These are phyloP conservation scores for Neofusicoccum ribis DNA, from an alignment of 2,329 filamentous ascomycete genomes.

Conservation along the genomic window DNA sequence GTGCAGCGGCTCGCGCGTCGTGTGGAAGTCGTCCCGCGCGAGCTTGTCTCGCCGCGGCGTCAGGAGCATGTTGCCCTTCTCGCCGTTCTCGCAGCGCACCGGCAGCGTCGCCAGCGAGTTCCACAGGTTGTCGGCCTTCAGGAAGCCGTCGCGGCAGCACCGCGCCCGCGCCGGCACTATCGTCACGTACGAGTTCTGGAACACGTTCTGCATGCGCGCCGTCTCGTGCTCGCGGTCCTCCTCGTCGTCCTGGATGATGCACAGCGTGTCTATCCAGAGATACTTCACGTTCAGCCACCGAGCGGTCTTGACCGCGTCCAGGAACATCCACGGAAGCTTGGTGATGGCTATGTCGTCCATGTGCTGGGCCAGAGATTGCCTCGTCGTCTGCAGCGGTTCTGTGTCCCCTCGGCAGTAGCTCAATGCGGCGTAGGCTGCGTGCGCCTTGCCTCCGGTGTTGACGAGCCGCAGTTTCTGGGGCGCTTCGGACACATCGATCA, in stretches of 20 bases:
- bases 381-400: not conserved
- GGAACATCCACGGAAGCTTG: not conserved
- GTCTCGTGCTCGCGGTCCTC: not conserved
- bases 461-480: not conserved
- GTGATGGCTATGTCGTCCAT: conserved; percentile 1
- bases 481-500: conserved; percentile 5
- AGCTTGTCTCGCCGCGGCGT: not conserved
- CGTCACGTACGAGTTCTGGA: conserved; percentile 12
- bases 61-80: conserved; percentile 1
- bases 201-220: conserved; percentile 8
- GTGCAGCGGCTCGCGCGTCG: not conserved
- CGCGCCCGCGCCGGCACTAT: not conserved
- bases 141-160: conserved; percentile 3
- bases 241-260: conserved; percentile 6
- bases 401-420: conserved; percentile 1
- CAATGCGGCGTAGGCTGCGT: not conserved
- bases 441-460: conserved; percentile 1
- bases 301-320: not conserved
- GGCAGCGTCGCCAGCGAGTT: not conserved
- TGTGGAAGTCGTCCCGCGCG: not conserved
- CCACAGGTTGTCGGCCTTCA: not conserved
- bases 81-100: not conserved
- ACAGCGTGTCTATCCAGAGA: conserved; percentile 9
- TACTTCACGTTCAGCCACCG: not conserved
- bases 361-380: not conserved